Evolutionary conservation across 2,329 filamentous ascomycete species (phyloP).

Genomic region (Xylariales sp.): DNA sequence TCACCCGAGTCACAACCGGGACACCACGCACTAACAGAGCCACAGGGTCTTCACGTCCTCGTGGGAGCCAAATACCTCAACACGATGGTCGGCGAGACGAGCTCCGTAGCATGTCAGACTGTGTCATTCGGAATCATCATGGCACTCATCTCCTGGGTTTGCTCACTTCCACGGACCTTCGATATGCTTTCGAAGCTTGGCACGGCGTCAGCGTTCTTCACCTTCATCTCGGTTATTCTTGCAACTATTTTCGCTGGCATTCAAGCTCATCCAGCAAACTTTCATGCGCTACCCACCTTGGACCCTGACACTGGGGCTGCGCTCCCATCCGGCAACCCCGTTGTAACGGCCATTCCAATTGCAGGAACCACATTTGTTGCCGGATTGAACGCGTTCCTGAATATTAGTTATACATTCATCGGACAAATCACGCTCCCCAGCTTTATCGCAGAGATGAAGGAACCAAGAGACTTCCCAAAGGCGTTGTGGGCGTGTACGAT

Average conservation of each 20-base stretch:
- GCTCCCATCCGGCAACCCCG: conserved; percentile 51
- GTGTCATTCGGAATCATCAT: conserved; percentile 74
- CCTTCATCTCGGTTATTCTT: conserved; percentile 81
- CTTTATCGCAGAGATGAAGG: conserved; percentile 92
- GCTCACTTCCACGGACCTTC: conserved; percentile 83
- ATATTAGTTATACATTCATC: conserved; percentile 95
- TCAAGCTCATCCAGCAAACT: conserved; percentile 68
- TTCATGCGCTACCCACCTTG: too few species aligned
- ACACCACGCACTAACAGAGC: conserved; percentile 12
- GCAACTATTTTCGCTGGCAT: conserved; percentile 78
- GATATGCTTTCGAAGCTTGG: conserved; percentile 73
- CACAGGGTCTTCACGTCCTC: conserved; percentile 71
- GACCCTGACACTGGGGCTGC: conserved; percentile 30
- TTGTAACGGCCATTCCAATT: conserved; percentile 64
- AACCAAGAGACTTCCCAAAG: conserved; percentile 81
- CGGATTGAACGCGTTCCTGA: conserved; percentile 84
- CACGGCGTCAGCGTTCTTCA: conserved; percentile 77
- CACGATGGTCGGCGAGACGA: conserved; percentile 69
- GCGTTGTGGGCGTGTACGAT: conserved; percentile 88
- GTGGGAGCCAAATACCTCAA: conserved; percentile 85
- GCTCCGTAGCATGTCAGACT: conserved; percentile 61
- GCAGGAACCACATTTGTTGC: conserved; percentile 72
- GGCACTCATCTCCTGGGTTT: conserved; percentile 69
- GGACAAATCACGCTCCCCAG: conserved; percentile 90
- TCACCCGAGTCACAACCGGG: background rate